Percentiles rank a stretch among this genome's conserved stretches.
Evolutionary conservation across 345 rosid species (phyloP).

Genomic region (Rubroshorea leprosula): DNA sequence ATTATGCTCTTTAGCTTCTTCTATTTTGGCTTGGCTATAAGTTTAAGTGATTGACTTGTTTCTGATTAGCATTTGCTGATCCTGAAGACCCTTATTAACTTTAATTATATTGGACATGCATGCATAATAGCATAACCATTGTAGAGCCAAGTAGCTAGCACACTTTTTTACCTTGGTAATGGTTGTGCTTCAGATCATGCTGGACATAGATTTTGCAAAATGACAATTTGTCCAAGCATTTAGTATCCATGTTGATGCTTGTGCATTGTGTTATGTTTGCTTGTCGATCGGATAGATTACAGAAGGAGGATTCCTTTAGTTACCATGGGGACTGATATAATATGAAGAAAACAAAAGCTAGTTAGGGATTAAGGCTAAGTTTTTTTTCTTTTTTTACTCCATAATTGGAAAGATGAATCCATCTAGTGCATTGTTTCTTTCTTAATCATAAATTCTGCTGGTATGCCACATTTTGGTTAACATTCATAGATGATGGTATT

Average conservation of each 20-base stretch:
- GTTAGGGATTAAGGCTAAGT: background rate
- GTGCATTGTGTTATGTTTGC: background rate
- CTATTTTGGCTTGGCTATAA: background rate
- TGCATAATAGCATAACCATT: too few species aligned
- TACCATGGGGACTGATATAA: too few species aligned
- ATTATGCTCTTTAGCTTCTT: conserved; percentile 13
- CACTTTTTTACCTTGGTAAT: too few species aligned
- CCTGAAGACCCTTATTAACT: background rate
- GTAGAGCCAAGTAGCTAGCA: too few species aligned
- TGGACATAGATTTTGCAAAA: background rate
- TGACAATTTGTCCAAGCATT: background rate
- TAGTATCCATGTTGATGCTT: background rate
- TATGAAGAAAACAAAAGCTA: background rate
- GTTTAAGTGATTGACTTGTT: conserved; percentile 1
- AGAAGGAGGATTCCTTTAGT: background rate
- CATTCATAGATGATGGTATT: too few species aligned
- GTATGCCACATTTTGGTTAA: too few species aligned
- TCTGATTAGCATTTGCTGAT: background rate
- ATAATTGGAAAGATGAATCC: background rate
- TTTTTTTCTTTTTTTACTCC: too few species aligned
- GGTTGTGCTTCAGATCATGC: too few species aligned
- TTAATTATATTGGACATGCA: background rate
- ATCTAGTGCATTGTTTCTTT: background rate
- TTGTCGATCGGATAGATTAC: background rate
- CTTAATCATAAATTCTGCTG: background rate